These are phyloP conservation scores for Coniochaeta prunicola DNA, from an alignment of 2,329 filamentous ascomycete species.

Conservation along the genomic window DNA sequence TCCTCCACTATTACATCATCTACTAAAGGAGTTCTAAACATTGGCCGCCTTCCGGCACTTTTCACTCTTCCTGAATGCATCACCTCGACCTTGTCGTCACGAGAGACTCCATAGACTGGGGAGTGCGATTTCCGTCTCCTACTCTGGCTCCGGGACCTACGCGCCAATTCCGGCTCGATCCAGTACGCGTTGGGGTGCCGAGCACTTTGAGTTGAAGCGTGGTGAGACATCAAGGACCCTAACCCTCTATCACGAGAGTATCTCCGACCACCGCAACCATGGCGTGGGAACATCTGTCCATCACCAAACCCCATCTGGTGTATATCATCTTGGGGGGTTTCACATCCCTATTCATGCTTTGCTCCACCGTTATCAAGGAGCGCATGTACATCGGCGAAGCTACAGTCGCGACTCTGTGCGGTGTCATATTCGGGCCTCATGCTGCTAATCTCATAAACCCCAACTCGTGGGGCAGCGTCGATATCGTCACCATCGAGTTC, in stretches of 20 bases:
- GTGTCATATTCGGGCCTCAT: slow-evolving; percentile 83
- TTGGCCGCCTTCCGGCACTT: neutral
- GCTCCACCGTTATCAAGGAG: slow-evolving; percentile 97
- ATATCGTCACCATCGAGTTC: slow-evolving; percentile 84
- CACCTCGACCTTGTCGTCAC: neutral
- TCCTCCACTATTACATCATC: neutral
- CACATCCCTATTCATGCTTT: slow-evolving; percentile 96
- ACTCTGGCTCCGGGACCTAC: neutral
- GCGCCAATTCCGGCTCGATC: neutral
- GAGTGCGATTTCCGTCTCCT: neutral
- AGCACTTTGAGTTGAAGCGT: neutral
- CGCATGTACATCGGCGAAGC: slow-evolving; percentile 97
- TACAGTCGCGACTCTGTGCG: slow-evolving; percentile 82
- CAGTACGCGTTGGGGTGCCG: neutral
- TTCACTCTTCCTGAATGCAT: neutral
- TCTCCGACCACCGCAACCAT: slow-evolving; percentile 32
- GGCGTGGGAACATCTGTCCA: slow-evolving; percentile 73
- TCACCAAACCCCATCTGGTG: slow-evolving; percentile 94
- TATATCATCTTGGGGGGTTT: slow-evolving; percentile 98
- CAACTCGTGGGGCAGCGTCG: slow-evolving; percentile 69
- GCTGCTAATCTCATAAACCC: slow-evolving; percentile 76
- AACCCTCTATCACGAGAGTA: neutral
- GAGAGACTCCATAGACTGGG: neutral
- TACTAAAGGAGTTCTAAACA: neutral
- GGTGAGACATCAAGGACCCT: neutral